These are phyloP conservation scores for Leishmania lainsoni DNA, from an alignment of 208 protist species.

Conservation along the genomic window DNA sequence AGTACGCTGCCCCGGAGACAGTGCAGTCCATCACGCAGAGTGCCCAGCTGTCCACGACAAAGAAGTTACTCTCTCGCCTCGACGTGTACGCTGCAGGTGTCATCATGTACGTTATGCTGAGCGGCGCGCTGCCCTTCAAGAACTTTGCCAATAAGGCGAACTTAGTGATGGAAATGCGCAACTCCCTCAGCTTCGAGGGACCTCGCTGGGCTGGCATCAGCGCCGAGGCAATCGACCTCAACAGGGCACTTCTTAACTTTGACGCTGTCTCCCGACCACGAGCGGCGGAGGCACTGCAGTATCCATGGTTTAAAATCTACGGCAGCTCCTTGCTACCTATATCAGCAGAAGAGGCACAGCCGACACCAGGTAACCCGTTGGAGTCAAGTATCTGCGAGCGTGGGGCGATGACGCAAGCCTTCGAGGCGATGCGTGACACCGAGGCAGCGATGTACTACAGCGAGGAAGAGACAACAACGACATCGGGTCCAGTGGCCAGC, in stretches of 20 bases:
- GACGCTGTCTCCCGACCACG: conserved; percentile 56
- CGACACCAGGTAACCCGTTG: conserved; percentile 30
- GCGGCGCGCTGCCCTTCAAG: conserved; percentile 75
- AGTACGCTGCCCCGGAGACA: conserved; percentile 86
- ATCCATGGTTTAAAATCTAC: conserved; percentile 61
- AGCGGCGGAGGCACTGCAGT: conserved; percentile 58
- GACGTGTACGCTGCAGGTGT: conserved; percentile 81
- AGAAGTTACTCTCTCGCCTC: conserved; percentile 59
- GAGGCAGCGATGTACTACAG: conserved; percentile 27
- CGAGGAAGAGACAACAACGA: neutral
- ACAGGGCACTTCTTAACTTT: conserved; percentile 45
- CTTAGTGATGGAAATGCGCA: conserved; percentile 73
- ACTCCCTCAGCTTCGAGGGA: conserved; percentile 56
- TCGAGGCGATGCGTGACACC: conserved; percentile 64
- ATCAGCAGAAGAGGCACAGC: neutral
- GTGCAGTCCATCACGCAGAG: conserved; percentile 69
- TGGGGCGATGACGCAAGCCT: conserved; percentile 56
- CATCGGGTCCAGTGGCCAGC: neutral
- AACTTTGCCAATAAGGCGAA: conserved; percentile 64
- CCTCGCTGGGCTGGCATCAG: conserved; percentile 64
- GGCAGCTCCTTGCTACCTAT: neutral
- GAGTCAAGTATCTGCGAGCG: conserved; percentile 51
- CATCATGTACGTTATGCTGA: conserved; percentile 87
- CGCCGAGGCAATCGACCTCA: conserved; percentile 56
- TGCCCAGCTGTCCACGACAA: conserved; percentile 63